These are phyloP conservation scores for Ogataea dorogensis DNA, from an alignment of 805 yeast species.

Conservation along the genomic window DNA sequence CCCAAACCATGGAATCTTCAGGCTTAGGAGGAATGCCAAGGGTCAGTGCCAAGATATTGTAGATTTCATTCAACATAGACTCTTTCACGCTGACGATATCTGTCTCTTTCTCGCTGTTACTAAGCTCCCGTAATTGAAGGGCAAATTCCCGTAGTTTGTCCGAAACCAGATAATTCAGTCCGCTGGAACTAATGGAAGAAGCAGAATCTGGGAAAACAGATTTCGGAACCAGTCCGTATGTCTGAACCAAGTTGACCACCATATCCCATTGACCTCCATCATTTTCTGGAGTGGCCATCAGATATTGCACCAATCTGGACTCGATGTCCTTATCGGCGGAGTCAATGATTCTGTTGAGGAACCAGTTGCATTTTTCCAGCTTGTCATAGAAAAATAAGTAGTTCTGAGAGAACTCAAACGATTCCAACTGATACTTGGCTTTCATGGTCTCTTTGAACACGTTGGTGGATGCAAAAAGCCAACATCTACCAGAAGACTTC, in stretches of 20 bases:
- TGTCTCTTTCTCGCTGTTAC: slow-evolving; percentile 39
- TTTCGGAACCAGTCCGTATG: slow-evolving; percentile 80
- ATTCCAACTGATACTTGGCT: slow-evolving; percentile 58
- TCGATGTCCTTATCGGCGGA: slow-evolving; percentile 66
- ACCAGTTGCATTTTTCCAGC: slow-evolving; percentile 80
- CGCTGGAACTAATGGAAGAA: slow-evolving; percentile 52
- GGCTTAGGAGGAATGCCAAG: slow-evolving; percentile 82
- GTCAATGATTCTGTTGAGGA: slow-evolving; percentile 71
- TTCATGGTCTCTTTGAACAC: slow-evolving; percentile 67
- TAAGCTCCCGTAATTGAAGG: slow-evolving; percentile 55
- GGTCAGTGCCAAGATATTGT: slow-evolving; percentile 63
- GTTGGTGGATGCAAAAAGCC: slow-evolving; percentile 86
- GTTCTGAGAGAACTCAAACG: slow-evolving; percentile 76
- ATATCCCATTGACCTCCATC: slow-evolving; percentile 94
- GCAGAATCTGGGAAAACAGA: slow-evolving; percentile 69
- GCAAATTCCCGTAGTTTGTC: slow-evolving; percentile 80
- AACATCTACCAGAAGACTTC: slow-evolving; percentile 77
- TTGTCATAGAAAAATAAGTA: slow-evolving; percentile 84
- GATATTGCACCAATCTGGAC: slow-evolving; percentile 65
- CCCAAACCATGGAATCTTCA: slow-evolving; percentile 66
- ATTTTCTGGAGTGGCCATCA: slow-evolving; percentile 62
- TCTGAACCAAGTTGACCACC: slow-evolving; percentile 73
- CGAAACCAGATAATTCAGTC: slow-evolving; percentile 62
- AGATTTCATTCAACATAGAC: slow-evolving; percentile 57
- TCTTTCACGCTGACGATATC: slow-evolving; percentile 28